Conservation (phyloP, 257 asterid species). For the Penstemon newberryi region DNA sequence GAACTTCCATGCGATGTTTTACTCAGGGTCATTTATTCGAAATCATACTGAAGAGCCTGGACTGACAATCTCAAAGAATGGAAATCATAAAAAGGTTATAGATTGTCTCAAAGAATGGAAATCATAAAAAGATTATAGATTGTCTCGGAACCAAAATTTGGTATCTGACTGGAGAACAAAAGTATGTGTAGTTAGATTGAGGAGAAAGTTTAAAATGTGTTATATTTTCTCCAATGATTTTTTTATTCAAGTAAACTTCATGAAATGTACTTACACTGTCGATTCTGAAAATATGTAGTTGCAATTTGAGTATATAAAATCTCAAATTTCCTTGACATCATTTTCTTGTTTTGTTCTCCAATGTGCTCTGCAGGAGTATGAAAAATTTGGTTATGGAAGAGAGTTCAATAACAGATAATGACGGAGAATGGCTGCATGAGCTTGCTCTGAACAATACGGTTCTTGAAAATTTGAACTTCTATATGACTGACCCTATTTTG, state of each 20-base stretch:
- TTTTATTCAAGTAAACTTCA: no score
- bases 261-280: background rate
- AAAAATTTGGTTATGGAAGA: slow-evolving; percentile 50
- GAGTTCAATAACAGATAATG: slow-evolving; percentile 44
- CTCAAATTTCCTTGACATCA: background rate
- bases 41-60: background rate
- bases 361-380: slow-evolving; percentile 38
- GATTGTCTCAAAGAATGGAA: background rate
- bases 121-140: background rate
- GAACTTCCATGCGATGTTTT: background rate
- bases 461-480: slow-evolving; percentile 53
- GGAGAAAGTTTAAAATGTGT: background rate
- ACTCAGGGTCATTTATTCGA: slow-evolving; percentile 9
- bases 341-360: background rate
- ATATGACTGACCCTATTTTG: slow-evolving; percentile 43
- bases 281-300: background rate
- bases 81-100: background rate
- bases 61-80: background rate
- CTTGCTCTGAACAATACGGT: slow-evolving; percentile 48
- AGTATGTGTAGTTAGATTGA: background rate
- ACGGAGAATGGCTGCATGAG: slow-evolving; percentile 63
- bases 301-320: slow-evolving; percentile 5
- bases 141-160: background rate
- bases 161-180: background rate
- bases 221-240: background rate